phyloP scores from a whole-genome alignment of 208 protist genomes.

The Trypanosoma melophagium region DNA sequence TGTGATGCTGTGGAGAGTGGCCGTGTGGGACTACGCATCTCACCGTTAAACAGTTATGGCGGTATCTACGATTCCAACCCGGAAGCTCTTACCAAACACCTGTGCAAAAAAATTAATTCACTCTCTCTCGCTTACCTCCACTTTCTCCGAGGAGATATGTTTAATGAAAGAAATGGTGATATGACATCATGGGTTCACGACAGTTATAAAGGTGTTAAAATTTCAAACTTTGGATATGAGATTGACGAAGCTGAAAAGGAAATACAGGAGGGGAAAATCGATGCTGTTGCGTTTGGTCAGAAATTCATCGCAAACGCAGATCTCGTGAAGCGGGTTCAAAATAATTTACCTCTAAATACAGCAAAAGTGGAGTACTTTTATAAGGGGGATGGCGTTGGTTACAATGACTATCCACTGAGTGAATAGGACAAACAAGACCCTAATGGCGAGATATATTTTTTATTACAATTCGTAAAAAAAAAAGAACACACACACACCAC shows the following conservation, averaged over 20 bases:
- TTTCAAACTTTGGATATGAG: constrained; percentile 47
- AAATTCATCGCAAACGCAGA: constrained; percentile 73
- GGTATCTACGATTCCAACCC: constrained; percentile 38
- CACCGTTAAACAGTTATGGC: constrained; percentile 53
- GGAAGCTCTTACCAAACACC: constrained; percentile 42
- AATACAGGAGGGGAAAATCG: constrained; percentile 38
- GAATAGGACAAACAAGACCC: neutral
- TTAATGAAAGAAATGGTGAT: constrained; percentile 13
- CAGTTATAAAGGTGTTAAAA: constrained; percentile 44
- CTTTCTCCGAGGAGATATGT: constrained; percentile 38
- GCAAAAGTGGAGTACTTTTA: constrained; percentile 36
- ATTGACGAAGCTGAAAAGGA: constrained; percentile 37
- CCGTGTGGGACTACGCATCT: constrained; percentile 58
- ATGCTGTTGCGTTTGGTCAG: constrained; percentile 56
- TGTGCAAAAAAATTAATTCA: constrained; percentile 52
- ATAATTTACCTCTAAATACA: constrained; percentile 37
- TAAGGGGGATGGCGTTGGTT: constrained; percentile 31
- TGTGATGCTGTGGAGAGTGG: constrained; percentile 36
- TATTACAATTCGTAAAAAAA: neutral
- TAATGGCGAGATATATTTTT: neutral
- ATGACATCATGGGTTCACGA: constrained; percentile 48
- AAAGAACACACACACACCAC: neutral
- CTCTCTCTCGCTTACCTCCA: constrained; percentile 51
- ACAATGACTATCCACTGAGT: constrained; percentile 41
- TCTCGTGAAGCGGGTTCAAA: constrained; percentile 41